Conservation (phyloP, 371 early-diverging fungal genomes). For the Mortierella sp. region DNA sequence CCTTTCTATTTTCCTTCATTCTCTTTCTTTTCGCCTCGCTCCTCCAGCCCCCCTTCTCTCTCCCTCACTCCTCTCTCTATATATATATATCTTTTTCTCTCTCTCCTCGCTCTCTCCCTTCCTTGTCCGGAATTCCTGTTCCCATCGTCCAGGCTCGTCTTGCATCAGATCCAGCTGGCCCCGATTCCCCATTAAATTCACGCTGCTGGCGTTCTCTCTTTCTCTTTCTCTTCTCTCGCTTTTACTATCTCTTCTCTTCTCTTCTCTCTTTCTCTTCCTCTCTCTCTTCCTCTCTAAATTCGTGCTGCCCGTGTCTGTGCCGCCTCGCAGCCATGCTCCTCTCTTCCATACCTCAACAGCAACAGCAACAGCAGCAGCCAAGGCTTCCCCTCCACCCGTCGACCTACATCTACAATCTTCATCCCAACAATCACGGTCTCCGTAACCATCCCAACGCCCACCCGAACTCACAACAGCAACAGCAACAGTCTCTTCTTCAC, state of each 20-base stretch:
- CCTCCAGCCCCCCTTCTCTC: too few species aligned
- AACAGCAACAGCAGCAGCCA: constrained; percentile 37
- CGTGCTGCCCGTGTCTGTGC: not conserved
- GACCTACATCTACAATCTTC: constrained; percentile 38
- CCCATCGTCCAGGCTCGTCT: too few species aligned
- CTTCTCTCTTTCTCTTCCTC: not conserved
- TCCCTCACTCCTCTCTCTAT: not conserved
- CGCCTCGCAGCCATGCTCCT: constrained; percentile 31
- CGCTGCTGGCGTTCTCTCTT: not conserved
- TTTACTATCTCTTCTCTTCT: not conserved
- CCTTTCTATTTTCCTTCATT: not conserved
- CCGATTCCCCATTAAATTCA: too few species aligned
- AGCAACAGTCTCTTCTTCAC: not conserved
- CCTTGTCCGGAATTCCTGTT: too few species aligned
- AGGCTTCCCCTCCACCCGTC: constrained; percentile 17
- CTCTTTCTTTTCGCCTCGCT: not conserved
- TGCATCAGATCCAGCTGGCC: too few species aligned
- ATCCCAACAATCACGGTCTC: constrained; percentile 19
- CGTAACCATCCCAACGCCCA: not conserved
- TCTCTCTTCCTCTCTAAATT: not conserved
- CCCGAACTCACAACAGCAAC: not conserved
- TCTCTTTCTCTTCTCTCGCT: not conserved
- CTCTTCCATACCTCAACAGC: constrained; percentile 44
- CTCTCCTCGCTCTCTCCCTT: not conserved
- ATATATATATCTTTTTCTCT: not conserved